Conservation (phyloP, 2,329 filamentous ascomycete species). For the Colletotrichum cuscutae region DNA sequence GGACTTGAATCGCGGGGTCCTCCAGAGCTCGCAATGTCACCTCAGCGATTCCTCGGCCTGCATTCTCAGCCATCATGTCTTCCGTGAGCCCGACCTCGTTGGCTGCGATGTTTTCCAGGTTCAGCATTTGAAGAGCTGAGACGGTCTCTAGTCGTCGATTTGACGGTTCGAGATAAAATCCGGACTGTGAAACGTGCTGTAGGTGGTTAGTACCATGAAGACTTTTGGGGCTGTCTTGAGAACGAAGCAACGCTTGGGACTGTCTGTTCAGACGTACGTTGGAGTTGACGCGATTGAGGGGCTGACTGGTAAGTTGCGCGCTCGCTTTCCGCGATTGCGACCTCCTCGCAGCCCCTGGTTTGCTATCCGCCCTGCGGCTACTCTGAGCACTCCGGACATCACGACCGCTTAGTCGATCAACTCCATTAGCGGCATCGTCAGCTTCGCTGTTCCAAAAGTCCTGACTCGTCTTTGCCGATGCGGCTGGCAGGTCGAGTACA, state of each 20-base stretch:
- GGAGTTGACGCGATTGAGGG: constrained; percentile 60
- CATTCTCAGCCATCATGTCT: constrained; percentile 92
- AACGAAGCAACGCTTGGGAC: constrained; percentile 25
- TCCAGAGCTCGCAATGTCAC: constrained; percentile 77
- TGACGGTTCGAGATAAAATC: constrained; percentile 65
- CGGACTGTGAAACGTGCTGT: constrained; percentile 45
- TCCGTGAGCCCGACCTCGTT: constrained; percentile 88
- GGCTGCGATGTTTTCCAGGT: constrained; percentile 90
- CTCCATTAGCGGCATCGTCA: constrained; percentile 65
- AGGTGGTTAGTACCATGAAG: constrained; percentile 42
- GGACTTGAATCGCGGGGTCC: constrained; percentile 69
- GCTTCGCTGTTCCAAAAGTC: constrained; percentile 82
- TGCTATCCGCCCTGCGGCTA: constrained; percentile 63
- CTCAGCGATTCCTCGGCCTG: constrained; percentile 88
- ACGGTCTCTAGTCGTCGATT: constrained; percentile 70
- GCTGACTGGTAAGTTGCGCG: constrained; percentile 50
- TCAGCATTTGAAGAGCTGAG: constrained; percentile 85
- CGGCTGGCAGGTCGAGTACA: constrained; percentile 74
- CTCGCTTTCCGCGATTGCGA: constrained; percentile 70
- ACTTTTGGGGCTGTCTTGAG: constrained; percentile 23
- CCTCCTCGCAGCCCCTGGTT: constrained; percentile 57
- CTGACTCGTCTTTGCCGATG: constrained; percentile 51
- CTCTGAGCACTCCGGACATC: constrained; percentile 63
- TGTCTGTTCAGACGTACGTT: constrained; percentile 47
- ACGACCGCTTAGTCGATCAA: constrained; percentile 58